Base-by-base conservation (phyloP, 2,329 filamentous ascomycete species). In the Rhynchosporium graminicola region DNA sequence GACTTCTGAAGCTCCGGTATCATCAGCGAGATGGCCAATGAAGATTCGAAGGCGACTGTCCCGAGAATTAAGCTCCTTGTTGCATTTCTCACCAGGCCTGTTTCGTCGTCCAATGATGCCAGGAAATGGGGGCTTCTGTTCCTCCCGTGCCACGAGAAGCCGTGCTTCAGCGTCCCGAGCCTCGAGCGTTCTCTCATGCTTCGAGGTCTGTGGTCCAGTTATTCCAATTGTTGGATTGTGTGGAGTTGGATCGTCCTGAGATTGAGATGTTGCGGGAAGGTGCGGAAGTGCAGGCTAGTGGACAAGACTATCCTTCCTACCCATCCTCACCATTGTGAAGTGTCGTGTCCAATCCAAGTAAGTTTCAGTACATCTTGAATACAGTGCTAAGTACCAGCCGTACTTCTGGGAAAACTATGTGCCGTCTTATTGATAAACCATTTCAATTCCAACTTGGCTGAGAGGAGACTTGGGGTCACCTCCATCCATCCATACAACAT, bases 91-190 rank as follows among this genome's bases (percentile, higher is more conserved):
- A 61, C 59, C 20, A 52, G 48, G 48, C 31, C 36, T 15, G 7
- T 15, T 33, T 31, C 15, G 6, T 10, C 13, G 31, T 47, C 62
- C 62, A 61, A 63, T 63, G 48, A 59, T 13, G 13, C 20, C 20
- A 28, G 5, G 10, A 29, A 28, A 12, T 28, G 8, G 4, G 46
- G 15, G 7, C 20, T 29, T 26, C n/a, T 26, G 15, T 52, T 12
- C 20, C 36, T 47, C 29, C n/a, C 7, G 46, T 60, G 47, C 57
- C 58, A 60, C 51, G 31, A 36, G 47, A 57, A 59, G 13, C 63
- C 59, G 40, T 62, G 59, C 43, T 54, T 40, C 52, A 47, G 59
- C 63, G 59, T 64, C 56, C 63, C 59, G 59, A 61, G 29, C 59
- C 63, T 20, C 20, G 20, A 20, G 20, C 20, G 20, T 59, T 64